These are phyloP conservation scores for Prunus yedoensis DNA, from an alignment of 331 rosid species.

Conservation along the genomic window DNA sequence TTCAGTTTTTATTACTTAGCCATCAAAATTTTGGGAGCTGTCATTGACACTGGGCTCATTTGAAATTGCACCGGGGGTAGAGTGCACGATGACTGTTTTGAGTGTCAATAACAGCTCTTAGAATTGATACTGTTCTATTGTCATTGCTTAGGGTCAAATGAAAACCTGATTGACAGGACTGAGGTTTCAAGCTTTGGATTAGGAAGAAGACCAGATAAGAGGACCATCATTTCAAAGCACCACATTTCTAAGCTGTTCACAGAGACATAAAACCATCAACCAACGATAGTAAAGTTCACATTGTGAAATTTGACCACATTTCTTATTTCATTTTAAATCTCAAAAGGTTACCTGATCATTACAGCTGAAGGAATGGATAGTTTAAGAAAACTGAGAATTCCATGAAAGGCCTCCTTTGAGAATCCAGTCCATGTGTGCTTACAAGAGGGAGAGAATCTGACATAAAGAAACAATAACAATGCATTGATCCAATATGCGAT, in stretches of 20 bases:
- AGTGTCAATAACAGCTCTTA: too few relatives aligned
- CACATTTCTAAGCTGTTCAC: slow-evolving; percentile 42
- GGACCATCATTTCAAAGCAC: slow-evolving; percentile 56
- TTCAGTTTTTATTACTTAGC: neutral
- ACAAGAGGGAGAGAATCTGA: slow-evolving; percentile 39
- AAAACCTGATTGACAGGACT: slow-evolving; percentile 47
- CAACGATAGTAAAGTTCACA: neutral
- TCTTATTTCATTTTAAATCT: neutral
- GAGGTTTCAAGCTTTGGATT: slow-evolving; percentile 56
- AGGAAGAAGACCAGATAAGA: slow-evolving; percentile 43
- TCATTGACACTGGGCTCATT: too few relatives aligned
- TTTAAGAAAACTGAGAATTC: slow-evolving; percentile 30
- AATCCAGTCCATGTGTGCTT: slow-evolving; percentile 48
- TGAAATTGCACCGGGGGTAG: too few relatives aligned
- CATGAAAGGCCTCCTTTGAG: slow-evolving; percentile 44
- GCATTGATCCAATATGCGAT: slow-evolving; percentile 48
- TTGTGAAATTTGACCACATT: neutral
- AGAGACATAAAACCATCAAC: neutral
- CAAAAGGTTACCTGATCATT: slow-evolving; percentile 33
- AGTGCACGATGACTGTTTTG: too few relatives aligned
- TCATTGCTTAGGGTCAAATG: neutral
- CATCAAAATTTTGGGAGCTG: too few relatives aligned
- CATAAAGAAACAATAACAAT: slow-evolving; percentile 33
- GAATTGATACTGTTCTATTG: neutral
- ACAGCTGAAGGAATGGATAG: slow-evolving; percentile 44